Evolutionary conservation across 202 grass and related monocot genomes (phyloP).

Genomic region (Digitaria exilis): DNA sequence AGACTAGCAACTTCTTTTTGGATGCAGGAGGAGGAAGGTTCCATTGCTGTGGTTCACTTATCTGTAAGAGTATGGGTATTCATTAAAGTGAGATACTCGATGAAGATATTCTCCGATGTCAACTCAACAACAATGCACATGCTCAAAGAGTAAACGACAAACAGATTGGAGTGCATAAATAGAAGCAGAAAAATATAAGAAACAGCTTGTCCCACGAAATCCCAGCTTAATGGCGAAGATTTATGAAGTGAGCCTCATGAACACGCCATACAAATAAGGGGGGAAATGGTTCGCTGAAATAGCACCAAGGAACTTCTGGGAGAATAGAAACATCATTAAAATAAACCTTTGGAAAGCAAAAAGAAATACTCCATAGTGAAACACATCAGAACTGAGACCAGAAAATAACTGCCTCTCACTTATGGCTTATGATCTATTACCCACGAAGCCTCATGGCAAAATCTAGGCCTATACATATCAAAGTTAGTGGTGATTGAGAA

Average conservation of each 20-base stretch:
- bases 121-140: slow-evolving; percentile 20
- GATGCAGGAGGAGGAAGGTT: slow-evolving; percentile 38
- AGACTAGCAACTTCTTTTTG: slow-evolving; percentile 66
- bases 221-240: background rate
- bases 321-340: slow-evolving; percentile 11
- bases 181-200: slow-evolving; percentile 8
- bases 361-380: slow-evolving; percentile 8
- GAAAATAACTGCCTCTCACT: background rate
- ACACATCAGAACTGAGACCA: slow-evolving; percentile 1
- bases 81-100: slow-evolving; percentile 35
- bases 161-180: slow-evolving; percentile 8
- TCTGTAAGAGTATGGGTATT: slow-evolving; percentile 55
- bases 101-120: slow-evolving; percentile 5
- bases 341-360: slow-evolving; percentile 9
- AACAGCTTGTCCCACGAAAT: slow-evolving; percentile 14
- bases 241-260: slow-evolving; percentile 6
- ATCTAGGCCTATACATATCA: background rate
- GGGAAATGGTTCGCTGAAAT: background rate
- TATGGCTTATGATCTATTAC: background rate
- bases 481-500: background rate
- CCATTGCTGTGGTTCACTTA: slow-evolving; percentile 90
- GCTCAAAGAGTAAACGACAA: slow-evolving; percentile 6
- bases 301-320: slow-evolving; percentile 6
- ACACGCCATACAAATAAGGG: slow-evolving; percentile 11
- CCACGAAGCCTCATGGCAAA: slow-evolving; percentile 17